phyloP scores from a whole-genome alignment of 371 early-diverging fungal genomes.

The Entomophthora muscae region DNA sequence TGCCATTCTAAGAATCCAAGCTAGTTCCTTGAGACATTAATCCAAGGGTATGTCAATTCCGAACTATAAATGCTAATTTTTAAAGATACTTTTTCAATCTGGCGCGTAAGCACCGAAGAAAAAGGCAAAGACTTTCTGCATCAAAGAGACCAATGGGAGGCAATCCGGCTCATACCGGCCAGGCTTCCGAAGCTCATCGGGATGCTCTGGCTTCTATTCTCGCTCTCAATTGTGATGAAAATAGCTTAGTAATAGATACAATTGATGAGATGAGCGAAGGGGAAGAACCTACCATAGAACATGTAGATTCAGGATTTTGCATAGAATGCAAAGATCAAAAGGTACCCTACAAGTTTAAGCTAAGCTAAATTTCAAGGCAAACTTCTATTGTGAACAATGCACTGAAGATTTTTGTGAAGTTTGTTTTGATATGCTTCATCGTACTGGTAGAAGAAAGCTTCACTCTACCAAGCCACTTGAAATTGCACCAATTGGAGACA shows the following conservation, averaged over 20 bases:
- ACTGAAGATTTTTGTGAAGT: conserved; percentile 82
- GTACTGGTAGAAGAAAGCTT: conserved; percentile 57
- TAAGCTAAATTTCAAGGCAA: conserved; percentile 20
- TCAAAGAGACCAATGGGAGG: background rate
- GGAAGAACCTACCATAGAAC: conserved; percentile 14
- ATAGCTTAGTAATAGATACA: background rate
- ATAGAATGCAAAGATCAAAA: conserved; percentile 80
- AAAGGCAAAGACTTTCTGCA: background rate
- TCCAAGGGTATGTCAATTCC: too few relatives aligned
- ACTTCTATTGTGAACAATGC: conserved; percentile 50
- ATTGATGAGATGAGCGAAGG: conserved; percentile 3
- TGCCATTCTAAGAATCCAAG: too few relatives aligned
- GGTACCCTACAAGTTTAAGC: conserved; percentile 12
- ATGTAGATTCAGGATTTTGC: conserved; percentile 42
- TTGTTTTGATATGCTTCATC: conserved; percentile 68
- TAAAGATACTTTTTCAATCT: background rate
- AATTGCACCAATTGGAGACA: conserved; percentile 1
- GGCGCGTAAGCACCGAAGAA: background rate
- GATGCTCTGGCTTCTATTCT: background rate
- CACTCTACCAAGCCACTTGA: conserved; percentile 29
- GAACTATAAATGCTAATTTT: too few relatives aligned
- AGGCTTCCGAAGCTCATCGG: background rate
- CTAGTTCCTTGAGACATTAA: too few relatives aligned
- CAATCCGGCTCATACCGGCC: background rate
- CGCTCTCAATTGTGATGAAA: background rate